These are phyloP conservation scores for Dittrichia graveolens DNA, from an alignment of 129 eudicot species.

Conservation along the genomic window DNA sequence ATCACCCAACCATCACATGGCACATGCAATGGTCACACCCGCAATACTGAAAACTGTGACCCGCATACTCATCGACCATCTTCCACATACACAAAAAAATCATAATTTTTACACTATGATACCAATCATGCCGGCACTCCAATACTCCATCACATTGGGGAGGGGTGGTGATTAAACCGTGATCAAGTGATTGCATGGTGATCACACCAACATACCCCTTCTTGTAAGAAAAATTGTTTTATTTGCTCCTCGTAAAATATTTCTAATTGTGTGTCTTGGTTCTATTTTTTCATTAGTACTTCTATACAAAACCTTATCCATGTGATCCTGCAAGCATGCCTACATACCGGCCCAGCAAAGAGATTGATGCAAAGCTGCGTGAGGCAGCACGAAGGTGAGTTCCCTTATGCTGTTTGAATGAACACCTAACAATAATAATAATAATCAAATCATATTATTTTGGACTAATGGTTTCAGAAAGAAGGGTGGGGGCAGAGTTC, in stretches of 20 bases:
- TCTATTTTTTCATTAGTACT: constrained; percentile 51
- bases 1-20: too few species aligned
- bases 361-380: constrained; percentile 72
- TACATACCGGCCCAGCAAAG: constrained; percentile 77
- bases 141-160: too few species aligned
- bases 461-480: constrained; percentile 47
- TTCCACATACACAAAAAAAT: too few species aligned
- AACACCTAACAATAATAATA: not conserved
- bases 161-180: too few species aligned
- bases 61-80: too few species aligned
- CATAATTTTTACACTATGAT: too few species aligned
- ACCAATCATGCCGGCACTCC: too few species aligned
- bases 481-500: constrained; percentile 38
- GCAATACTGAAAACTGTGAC: too few species aligned
- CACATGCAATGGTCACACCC: too few species aligned
- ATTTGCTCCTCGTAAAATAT: not conserved
- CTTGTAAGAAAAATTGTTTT: not conserved
- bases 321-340: constrained; percentile 84
- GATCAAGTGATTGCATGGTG: too few species aligned
- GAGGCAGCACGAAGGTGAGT: constrained; percentile 64
- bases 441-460: not conserved
- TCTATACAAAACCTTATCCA: constrained; percentile 58
- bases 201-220: too few species aligned
- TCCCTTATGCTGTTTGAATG: not conserved
- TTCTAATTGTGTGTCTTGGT: constrained; percentile 15